Evolutionary conservation across 202 grass and related monocot species (phyloP), one percentile per base, ranked within the genome.

Genomic region (Saccharum hybrid): DNA sequence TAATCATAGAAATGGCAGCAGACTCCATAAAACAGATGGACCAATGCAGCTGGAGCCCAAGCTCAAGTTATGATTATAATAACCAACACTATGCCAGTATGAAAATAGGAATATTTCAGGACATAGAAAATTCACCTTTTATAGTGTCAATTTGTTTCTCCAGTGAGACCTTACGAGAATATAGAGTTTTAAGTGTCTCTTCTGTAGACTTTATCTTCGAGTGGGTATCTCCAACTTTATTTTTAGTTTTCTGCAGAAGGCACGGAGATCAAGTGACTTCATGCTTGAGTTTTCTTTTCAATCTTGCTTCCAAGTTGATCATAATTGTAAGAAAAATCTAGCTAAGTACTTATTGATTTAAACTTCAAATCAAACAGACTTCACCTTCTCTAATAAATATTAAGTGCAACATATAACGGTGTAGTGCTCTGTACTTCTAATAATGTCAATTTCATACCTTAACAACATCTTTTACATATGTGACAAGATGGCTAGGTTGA

Each of bases 91-190:
- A 22, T 15, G 66, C 42, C 34, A 18, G 43, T 19, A 26, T 49
- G 34, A 26, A 26, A 61, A 36, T 21, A 79, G 10, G 7, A 42
- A 49, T 42, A 14, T 52, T 86, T 86, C 40, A 42, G 5, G 10
- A 36, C 28, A 78, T 33, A 85, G 42, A 74, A 66, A 67, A 76
- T 28, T 38, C 62, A 90, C 83, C 83, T 90, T 86, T 67, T 57
- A 83, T 66, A 12, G 8, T 61, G 14, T 10, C 18, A 86, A 86
- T 73, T 82, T 73, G 11, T 73, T 83, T 18, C 73, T 86, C 72
- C 66, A 83, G 3, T 37, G 41, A 30, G 67, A 21, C 28, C 83
- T 86, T 79, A 3, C 4, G 41, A 54, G 68, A 66, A 66, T 51
- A 34, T 79, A 90, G 26, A 67, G 5, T 3, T 60, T 34, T 3